Base-by-base conservation (phyloP, 805 yeast genomes). In the Debaryomyces castellii region DNA sequence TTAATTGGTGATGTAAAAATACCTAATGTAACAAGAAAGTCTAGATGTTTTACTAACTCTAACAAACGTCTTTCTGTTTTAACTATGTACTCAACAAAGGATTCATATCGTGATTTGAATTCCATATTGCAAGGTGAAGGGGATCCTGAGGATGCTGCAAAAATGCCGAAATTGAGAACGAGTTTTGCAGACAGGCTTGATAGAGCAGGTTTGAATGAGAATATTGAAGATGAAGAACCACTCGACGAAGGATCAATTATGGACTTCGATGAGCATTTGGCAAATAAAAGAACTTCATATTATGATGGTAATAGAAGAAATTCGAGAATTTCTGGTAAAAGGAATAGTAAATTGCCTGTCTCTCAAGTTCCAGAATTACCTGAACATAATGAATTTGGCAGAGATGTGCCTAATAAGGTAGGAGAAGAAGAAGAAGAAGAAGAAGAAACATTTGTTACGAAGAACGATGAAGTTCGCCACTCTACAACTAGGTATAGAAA, bases 61-160 rank as follows among this genome's bases (percentile, higher is more conserved):
- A 81, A 81, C 57, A 86, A 82, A 63, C 76, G 94, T 58, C 68
- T 84, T 44, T 82, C 89, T 25, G 86, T 86, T n/a, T 62, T 86
- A 35, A 83, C 90, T 0, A 69, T 84, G 63, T 83, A 83, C 54
- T 85, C 91, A 0, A 81, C 90, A 2, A 81, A 77, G 50, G 80
- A 76, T 39, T 82, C 89, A 0, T 83, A 77, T 52, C 77, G 76
- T 33, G 83, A 85, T 57, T 69, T 85, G 56, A 78, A 77, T 48
- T 61, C 69, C 2, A 59, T 71, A 38, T 55, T 59, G 18, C 62
- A 63, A 39, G 57, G 54, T 24, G 56, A 62, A 23, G 52, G 43
- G 5, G 60, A 56, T 14, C 35, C 36, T 10, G 44, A 39, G 10
- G 42, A 41, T 39, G 6, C 37, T 5, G 24, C 33, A 16, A 46